These are phyloP conservation scores for Phytophthora hibernalis DNA, from an alignment of 352 stramenopile genomes.

Conservation along the genomic window DNA sequence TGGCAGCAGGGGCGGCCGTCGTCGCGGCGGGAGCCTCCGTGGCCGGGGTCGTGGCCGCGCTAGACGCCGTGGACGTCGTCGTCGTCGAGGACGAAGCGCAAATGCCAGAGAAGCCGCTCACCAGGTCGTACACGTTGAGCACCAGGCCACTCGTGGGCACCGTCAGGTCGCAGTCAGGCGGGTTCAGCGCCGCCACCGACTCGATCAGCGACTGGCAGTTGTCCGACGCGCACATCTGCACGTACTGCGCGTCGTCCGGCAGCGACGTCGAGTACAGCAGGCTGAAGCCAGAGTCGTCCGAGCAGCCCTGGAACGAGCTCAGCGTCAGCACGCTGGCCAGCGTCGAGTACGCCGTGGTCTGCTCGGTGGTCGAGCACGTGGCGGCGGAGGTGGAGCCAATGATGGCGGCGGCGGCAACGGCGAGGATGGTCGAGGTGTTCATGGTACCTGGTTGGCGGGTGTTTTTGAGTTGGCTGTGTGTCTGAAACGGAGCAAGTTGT, in stretches of 20 bases:
- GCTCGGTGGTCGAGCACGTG: constrained; percentile 29
- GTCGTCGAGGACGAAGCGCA: constrained; percentile 27
- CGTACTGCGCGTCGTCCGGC: constrained; percentile 33
- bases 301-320: constrained; percentile 33
- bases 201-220: constrained; percentile 33
- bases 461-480: constrained; percentile 8
- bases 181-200: constrained; percentile 27
- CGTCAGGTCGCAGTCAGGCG: constrained; percentile 43
- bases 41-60: constrained; percentile 5
- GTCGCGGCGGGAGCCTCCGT: constrained; percentile 15
- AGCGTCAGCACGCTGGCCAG: constrained; percentile 34
- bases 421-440: constrained; percentile 34
- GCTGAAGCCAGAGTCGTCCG: constrained; percentile 39
- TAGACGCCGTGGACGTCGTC: constrained; percentile 10
- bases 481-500: constrained; percentile 25
- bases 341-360: constrained; percentile 39
- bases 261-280: constrained; percentile 35
- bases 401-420: constrained; percentile 31
- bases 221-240: constrained; percentile 36
- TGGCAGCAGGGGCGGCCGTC: constrained; percentile 1
- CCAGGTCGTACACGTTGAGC: constrained; percentile 36
- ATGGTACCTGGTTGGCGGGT: constrained; percentile 30
- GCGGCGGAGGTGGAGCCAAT: constrained; percentile 25
- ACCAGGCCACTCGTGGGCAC: constrained; percentile 40
- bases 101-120: constrained; percentile 30